phyloP scores from a whole-genome alignment of 306 rosid genomes.

The Prunus campanulata region DNA sequence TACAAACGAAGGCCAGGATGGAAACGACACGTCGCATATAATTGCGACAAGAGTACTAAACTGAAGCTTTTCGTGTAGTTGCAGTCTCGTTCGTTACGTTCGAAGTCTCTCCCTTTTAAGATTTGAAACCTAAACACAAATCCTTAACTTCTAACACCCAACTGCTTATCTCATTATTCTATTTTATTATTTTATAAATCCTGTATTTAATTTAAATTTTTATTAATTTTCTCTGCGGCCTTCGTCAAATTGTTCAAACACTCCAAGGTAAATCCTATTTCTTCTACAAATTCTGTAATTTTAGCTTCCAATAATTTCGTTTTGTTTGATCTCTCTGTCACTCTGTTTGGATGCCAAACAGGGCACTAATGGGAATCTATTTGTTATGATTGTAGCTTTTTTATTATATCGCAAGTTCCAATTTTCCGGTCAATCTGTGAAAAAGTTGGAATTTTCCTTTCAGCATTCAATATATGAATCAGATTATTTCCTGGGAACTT shows the following conservation, averaged over 20 bases:
- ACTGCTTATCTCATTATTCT: neutral
- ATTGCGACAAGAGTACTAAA: neutral
- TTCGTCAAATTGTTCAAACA: neutral
- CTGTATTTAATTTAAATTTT: neutral
- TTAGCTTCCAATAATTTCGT: neutral
- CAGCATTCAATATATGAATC: neutral
- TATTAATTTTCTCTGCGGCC: neutral
- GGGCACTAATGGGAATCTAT: neutral
- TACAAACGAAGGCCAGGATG: neutral
- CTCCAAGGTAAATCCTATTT: neutral
- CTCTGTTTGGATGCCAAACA: neutral
- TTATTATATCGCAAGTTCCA: neutral
- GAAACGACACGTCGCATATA: neutral
- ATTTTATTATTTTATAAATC: neutral
- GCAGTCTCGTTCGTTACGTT: slow-evolving; percentile 12
- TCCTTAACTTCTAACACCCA: neutral
- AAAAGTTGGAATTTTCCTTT: neutral
- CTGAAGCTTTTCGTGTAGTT: slow-evolving; percentile 3
- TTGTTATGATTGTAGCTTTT: neutral
- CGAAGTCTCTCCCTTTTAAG: neutral
- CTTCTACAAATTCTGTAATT: neutral
- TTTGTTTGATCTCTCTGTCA: slow-evolving; percentile 3
- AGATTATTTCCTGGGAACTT: neutral
- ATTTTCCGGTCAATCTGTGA: neutral
- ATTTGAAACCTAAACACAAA: slow-evolving; percentile 7